These are phyloP conservation scores for Juncus inflexus DNA, from an alignment of 176 grass and related monocot species.

Conservation along the genomic window DNA sequence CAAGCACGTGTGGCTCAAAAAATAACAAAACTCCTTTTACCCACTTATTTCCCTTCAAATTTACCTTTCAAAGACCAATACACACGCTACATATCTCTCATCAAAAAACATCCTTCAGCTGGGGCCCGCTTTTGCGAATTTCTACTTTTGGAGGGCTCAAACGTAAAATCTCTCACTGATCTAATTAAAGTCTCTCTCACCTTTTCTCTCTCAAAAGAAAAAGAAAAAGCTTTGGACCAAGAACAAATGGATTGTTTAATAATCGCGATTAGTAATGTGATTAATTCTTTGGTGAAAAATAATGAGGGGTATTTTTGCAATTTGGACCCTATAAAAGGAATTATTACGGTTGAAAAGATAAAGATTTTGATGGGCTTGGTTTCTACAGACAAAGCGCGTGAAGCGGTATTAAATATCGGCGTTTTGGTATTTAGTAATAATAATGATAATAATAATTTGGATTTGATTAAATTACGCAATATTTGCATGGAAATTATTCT, in stretches of 20 bases:
- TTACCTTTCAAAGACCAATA: slow-evolving; percentile 58
- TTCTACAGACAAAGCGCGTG: slow-evolving; percentile 59
- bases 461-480: slow-evolving; percentile 41
- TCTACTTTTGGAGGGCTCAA: slow-evolving; percentile 69
- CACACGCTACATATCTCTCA: slow-evolving; percentile 61
- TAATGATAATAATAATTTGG: not conserved
- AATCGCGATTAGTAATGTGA: slow-evolving; percentile 63
- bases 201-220: slow-evolving; percentile 54
- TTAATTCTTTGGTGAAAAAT: slow-evolving; percentile 43
- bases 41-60: slow-evolving; percentile 91
- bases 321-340: slow-evolving; percentile 51
- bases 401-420: slow-evolving; percentile 59
- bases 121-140: slow-evolving; percentile 96
- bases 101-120: slow-evolving; percentile 70
- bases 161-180: slow-evolving; percentile 52
- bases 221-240: slow-evolving; percentile 48
- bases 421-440: slow-evolving; percentile 40
- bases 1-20: slow-evolving; percentile 77
- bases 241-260: slow-evolving; percentile 76
- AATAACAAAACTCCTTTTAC: slow-evolving; percentile 80
- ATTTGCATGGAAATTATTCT: slow-evolving; percentile 60
- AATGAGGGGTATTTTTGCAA: slow-evolving; percentile 28
- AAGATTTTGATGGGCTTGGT: slow-evolving; percentile 47
- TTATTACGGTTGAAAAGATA: slow-evolving; percentile 56
- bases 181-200: slow-evolving; percentile 45